Base-by-base conservation (phyloP, 257 asterid species). In the Knoxia roxburghii region DNA sequence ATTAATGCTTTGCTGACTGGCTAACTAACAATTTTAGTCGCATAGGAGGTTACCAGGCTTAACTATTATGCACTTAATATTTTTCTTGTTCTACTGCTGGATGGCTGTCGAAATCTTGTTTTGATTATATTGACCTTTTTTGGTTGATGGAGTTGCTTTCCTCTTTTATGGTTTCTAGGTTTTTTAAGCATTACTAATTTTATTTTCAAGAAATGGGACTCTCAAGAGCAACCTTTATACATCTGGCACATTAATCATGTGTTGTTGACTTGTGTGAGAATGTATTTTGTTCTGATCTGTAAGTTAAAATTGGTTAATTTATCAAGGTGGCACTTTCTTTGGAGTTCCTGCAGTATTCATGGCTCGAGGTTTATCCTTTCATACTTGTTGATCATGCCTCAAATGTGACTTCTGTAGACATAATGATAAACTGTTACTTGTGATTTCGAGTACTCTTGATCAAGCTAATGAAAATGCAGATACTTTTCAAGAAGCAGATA, bases 1-100 rank as follows among this genome's bases (percentile, higher is more conserved):
- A 64, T 29, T 55, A 20, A 60, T 67, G 50, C 63, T 29, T 50
- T 21, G 8, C 39, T 50, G 17, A 20, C 23, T 61, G 68, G 50
- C 65, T 27, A 68, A 20, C 41, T 37, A 9, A 1, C 46, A 41
- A 41, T 41, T 7, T 41, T 41, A 6, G 2, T 41, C 1, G 14
- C 4, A 41, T 41, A 18, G 29, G 23, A 33, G 21, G 33, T 15
- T 24, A 17, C 13, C 29, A 61, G 51, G 41, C 60, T 57, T 29
- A 46, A 17, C 11, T 8, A 33, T 24, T 37, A 35, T 35, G 30
- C 39, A 29, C 7, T 30, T 15, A 15, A 23, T 1, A 13, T 53
- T 43, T 59, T 48, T 37, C 11, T n/a, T 23, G 27, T 64, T 46
- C 51, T 23, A 12, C 50, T 7, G 29, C 45, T 39, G 23, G 32